Base-by-base conservation (phyloP, 2,329 filamentous ascomycete genomes). In the Blastomyces gilchristii region DNA sequence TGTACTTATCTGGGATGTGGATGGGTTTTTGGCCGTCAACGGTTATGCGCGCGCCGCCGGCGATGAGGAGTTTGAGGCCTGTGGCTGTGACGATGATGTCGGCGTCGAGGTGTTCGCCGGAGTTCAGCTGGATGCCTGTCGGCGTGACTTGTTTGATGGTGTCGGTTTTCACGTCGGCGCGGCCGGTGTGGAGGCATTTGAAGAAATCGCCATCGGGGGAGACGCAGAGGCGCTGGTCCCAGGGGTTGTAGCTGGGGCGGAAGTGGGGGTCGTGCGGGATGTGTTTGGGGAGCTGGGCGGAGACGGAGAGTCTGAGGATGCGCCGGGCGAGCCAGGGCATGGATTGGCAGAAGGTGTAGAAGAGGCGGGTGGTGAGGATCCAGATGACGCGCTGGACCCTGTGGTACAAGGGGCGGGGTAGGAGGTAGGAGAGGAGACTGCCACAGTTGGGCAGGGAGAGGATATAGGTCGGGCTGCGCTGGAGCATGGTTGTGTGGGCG, bases 191-290 rank as follows among this genome's bases (percentile, higher is more conserved):
- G 22, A 86, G 75, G 43, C 76, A 74, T 28, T 78, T 71, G 75
- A 83, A 86, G 71, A 85, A 85, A 69, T 86, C 84, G 25, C 81
- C 82, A 62, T 85, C 80, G 0, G 82, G 82, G n/a, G 77, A 86
- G 64, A 90, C 77, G 69, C 90, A 94, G 8, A 94, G 77, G 0
- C 91, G 84, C 72, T 95, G 90, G 62, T 91, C 82, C 80, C 89
- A 87, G 0, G 86, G 86, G 49, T 83, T 80, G 68, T 90, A 89
- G 1, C 71, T 72, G 0, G 87, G 87, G 7, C 81, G 82, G 73
- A 89, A 89, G 71, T 89, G 83, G 0, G 83, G 80, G 62, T 87
- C 81, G 50, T 82, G 73, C 2, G 83, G 79, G 45, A 85, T 73
- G 22, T 77, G 73, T 8, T 73, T 70, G 0, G 87, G 86, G 0